These are phyloP conservation scores for Huntiella moniliformis DNA, from an alignment of 2,329 filamentous ascomycete species.

Conservation along the genomic window DNA sequence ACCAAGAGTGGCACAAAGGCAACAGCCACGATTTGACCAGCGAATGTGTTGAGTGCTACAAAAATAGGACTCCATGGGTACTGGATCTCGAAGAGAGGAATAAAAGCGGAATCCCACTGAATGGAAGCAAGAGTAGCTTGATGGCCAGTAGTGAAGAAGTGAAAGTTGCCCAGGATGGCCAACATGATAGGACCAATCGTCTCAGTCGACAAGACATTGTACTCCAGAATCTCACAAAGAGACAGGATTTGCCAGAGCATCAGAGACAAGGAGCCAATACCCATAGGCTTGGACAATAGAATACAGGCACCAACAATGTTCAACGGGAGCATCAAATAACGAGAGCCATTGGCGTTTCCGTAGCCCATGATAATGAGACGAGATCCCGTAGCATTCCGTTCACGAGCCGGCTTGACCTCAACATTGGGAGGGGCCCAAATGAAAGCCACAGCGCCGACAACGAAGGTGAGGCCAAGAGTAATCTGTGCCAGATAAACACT, in stretches of 20 bases:
- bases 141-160: constrained; percentile 97
- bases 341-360: constrained; percentile 77
- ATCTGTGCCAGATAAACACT: constrained; percentile 65
- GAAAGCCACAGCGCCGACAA: constrained; percentile 71
- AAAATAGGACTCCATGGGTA: constrained; percentile 83
- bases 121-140: constrained; percentile 74
- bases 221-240: constrained; percentile 44
- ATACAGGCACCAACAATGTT: constrained; percentile 61
- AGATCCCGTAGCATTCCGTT: constrained; percentile 23
- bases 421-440: constrained; percentile 73
- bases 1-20: constrained; percentile 62
- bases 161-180: constrained; percentile 74
- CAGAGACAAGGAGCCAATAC: constrained; percentile 62
- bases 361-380: constrained; percentile 73
- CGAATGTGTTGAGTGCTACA: constrained; percentile 72
- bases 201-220: constrained; percentile 40
- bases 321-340: constrained; percentile 68
- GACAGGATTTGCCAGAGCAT: constrained; percentile 80
- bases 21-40: constrained; percentile 68
- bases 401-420: constrained; percentile 41
- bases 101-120: constrained; percentile 92
- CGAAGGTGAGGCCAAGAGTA: constrained; percentile 60
- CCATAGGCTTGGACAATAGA: constrained; percentile 86
- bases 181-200: constrained; percentile 71
- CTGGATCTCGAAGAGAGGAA: constrained; percentile 60